Conservation (phyloP, 2,329 filamentous ascomycete genomes). For the Neonectria coccinea region DNA sequence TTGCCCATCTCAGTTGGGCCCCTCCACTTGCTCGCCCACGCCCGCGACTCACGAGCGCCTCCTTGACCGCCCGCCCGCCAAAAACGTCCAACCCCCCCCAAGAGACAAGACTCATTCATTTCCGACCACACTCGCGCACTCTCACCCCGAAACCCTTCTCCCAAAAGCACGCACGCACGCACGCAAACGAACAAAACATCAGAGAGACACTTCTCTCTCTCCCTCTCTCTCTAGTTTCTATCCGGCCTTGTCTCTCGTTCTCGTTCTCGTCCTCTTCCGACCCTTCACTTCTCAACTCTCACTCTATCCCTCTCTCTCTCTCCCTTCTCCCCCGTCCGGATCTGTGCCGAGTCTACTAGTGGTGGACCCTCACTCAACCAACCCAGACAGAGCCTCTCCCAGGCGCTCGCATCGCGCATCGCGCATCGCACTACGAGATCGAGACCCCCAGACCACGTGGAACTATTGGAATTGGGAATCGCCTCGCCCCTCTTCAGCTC, state of each 20-base stretch:
- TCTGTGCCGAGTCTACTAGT: constrained; percentile 12
- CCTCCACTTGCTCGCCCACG: constrained; percentile 20
- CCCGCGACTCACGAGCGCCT: constrained; percentile 28
- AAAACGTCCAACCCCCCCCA: constrained; percentile 24
- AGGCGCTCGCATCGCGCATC: constrained; percentile 6
- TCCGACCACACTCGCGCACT: constrained; percentile 1
- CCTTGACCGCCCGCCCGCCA: constrained; percentile 25
- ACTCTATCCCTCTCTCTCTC: constrained; percentile 11
- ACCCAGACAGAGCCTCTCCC: constrained; percentile 17
- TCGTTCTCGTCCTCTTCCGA: not conserved
- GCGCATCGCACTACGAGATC: constrained; percentile 34
- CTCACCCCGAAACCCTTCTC: no score
- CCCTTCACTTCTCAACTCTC: constrained; percentile 26
- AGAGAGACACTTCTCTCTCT: no score
- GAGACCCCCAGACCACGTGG: constrained; percentile 41
- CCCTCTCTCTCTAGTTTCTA: not conserved
- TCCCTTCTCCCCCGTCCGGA: constrained; percentile 24
- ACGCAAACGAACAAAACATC: not conserved
- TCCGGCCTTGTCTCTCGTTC: constrained; percentile 8
- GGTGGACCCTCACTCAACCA: constrained; percentile 38
- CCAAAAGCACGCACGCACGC: not conserved
- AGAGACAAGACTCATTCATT: constrained; percentile 25
- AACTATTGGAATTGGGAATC: constrained; percentile 38
- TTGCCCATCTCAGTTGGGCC: constrained; percentile 23
- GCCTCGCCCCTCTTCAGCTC: constrained; percentile 28